phyloP scores from a whole-genome alignment of 2,329 filamentous ascomycete species.

The Tricladium varicosporioides region DNA sequence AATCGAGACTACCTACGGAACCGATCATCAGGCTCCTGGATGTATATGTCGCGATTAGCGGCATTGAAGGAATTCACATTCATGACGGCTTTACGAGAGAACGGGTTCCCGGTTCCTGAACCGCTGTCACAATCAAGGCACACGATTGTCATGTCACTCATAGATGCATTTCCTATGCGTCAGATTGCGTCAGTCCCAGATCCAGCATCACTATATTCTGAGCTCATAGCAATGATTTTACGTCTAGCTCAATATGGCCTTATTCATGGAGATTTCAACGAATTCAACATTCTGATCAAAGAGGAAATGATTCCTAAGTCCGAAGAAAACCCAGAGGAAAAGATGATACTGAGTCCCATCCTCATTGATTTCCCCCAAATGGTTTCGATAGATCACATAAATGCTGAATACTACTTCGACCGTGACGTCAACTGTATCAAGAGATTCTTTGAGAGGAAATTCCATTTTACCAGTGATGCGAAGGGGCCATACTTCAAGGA shows the following conservation, averaged over 20 bases:
- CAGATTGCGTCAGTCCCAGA: constrained; percentile 84
- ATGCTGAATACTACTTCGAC: constrained; percentile 97
- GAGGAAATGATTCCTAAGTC: constrained; percentile 51
- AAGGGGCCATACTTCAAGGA: constrained; percentile 84
- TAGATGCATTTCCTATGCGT: constrained; percentile 88
- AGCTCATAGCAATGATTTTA: constrained; percentile 84
- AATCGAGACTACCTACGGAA: constrained; percentile 95
- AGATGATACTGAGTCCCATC: constrained; percentile 67
- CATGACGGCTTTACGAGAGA: constrained; percentile 80
- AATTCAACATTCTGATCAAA: constrained; percentile 96
- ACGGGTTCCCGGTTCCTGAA: constrained; percentile 86
- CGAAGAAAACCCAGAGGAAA: constrained; percentile 42
- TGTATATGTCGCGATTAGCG: constrained; percentile 93
- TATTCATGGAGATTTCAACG: constrained; percentile 98
- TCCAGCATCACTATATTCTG: constrained; percentile 83
- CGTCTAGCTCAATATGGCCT: constrained; percentile 80
- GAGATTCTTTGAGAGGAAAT: constrained; percentile 85
- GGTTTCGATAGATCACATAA: constrained; percentile 89
- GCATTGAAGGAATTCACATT: constrained; percentile 94
- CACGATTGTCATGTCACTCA: constrained; percentile 92
- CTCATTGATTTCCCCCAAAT: constrained; percentile 98
- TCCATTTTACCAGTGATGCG: constrained; percentile 79
- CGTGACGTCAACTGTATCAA: constrained; percentile 95
- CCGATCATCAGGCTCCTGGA: constrained; percentile 81
- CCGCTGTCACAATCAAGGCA: constrained; percentile 88